These are phyloP conservation scores for Monosporascus sp. DNA, from an alignment of 2,329 filamentous ascomycete species.

Conservation along the genomic window DNA sequence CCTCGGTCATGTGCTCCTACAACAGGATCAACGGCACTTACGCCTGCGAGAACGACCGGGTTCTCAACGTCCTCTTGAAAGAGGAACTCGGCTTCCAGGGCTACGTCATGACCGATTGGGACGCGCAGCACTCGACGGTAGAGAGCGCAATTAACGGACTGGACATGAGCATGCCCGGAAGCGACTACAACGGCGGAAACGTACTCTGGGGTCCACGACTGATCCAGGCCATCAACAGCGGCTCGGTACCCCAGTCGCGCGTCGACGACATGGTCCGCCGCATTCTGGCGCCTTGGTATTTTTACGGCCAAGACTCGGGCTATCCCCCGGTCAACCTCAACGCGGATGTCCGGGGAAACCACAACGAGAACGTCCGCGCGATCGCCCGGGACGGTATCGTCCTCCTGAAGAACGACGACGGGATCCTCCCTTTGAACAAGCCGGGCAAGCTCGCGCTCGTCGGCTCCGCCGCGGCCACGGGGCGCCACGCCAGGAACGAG, in stretches of 20 bases:
- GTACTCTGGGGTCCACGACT: slow-evolving; percentile 54
- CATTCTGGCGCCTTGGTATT: slow-evolving; percentile 60
- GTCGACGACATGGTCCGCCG: slow-evolving; percentile 64
- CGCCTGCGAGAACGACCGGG: slow-evolving; percentile 59
- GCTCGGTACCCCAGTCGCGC: slow-evolving; percentile 52
- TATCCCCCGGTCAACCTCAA: slow-evolving; percentile 51
- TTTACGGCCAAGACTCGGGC: slow-evolving; percentile 44
- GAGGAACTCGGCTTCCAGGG: slow-evolving; percentile 71
- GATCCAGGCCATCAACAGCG: slow-evolving; percentile 49
- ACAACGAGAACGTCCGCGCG: slow-evolving; percentile 58
- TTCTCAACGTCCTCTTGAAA: slow-evolving; percentile 61
- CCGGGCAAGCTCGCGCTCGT: slow-evolving; percentile 54
- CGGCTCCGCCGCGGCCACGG: slow-evolving; percentile 57
- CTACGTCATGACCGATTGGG: slow-evolving; percentile 61
- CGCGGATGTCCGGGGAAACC: slow-evolving; percentile 52
- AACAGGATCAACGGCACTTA: slow-evolving; percentile 67
- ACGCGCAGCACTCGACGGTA: slow-evolving; percentile 68
- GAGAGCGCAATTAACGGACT: slow-evolving; percentile 62
- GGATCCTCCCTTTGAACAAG: slow-evolving; percentile 51
- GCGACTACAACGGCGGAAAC: slow-evolving; percentile 47
- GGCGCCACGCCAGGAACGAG: slow-evolving; percentile 57
- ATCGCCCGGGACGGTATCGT: slow-evolving; percentile 55
- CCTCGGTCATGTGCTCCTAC: slow-evolving; percentile 68
- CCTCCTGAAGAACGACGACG: slow-evolving; percentile 61
- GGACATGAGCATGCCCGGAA: slow-evolving; percentile 81